Evolutionary conservation across 2,329 filamentous ascomycete genomes (phyloP), one percentile per base, ranked within the genome.

Genomic region (Fusarium acutatum): DNA sequence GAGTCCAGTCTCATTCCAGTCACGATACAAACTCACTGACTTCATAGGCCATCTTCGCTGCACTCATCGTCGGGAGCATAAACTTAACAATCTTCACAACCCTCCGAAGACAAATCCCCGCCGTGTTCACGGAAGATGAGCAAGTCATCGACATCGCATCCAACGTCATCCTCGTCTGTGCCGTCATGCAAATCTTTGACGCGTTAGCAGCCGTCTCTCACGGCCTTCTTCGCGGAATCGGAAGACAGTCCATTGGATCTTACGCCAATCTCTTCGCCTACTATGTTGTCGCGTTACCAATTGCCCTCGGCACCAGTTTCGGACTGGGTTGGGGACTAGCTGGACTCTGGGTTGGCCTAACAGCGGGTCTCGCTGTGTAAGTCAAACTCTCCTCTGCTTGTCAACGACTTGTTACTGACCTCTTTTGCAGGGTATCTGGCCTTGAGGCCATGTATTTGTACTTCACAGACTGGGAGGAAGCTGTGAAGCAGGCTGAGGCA

Each of bases 111-210:
- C 87, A 90, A 72, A 91, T 97, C 26, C 93, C 94, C 0, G 84
- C 87, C 37, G 87, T 97, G 2, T 94, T 95, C 80, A 94, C 92
- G 9, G 84, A 88, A 3, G 92, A 95, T 72, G 78, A 84, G 7
- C 89, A 91, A 52, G 93, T 95, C 47, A 87, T 92, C 64, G 83
- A 82, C 7, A 84, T 94, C 28, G 91, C 92, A 14, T 88, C 93
- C 0, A 81, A 83, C 2, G 89, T 94, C 2, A 86, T 97, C 20
- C 94, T 94, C 0, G 83, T 97, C 3, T 93, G 93, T 63, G 94
- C 94, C 0, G 87, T 93, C 1, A 96, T 97, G 86, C 94, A 97
- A 79, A 87, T 97, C n/a, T 95, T 96, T 75, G 95, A 98, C 80
- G 90, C 92, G 3, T 80, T 97, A 22, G 91, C 93, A 0, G 89